Percentiles rank a stretch among this genome's conserved stretches.
Conservation (phyloP, 2,329 filamentous ascomycete species). For the Alternaria triticimaculans region DNA sequence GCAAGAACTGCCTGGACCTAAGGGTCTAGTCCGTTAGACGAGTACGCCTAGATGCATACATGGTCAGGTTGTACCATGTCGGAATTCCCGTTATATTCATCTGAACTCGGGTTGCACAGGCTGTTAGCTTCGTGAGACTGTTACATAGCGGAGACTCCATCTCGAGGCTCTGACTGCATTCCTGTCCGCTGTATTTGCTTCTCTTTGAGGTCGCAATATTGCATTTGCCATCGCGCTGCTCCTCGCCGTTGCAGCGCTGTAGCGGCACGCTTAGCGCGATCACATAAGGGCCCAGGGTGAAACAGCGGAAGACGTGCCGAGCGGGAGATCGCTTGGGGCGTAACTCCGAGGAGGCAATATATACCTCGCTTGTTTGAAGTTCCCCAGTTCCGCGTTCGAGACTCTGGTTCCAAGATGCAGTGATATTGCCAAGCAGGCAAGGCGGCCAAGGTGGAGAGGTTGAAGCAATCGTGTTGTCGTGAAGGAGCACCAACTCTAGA, state of each 20-base stretch:
- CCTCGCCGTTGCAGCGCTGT: constrained; percentile 1
- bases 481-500: not conserved
- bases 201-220: not conserved
- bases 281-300: constrained; percentile 15
- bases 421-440: not conserved
- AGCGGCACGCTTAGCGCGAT: constrained; percentile 9
- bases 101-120: not conserved
- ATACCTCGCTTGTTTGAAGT: not conserved
- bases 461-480: not conserved
- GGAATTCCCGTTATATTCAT: not conserved
- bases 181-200: not conserved
- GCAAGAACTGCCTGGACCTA: not conserved
- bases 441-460: not conserved
- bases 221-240: not conserved
- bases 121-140: not conserved
- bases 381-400: not conserved
- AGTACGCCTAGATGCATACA: constrained; percentile 12
- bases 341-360: not conserved
- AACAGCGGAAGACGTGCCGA: constrained; percentile 17
- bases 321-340: constrained; percentile 19
- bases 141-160: not conserved
- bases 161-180: not conserved
- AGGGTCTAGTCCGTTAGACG: constrained; percentile 4
- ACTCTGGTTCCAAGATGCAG: not conserved
- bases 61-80: constrained; percentile 9